A percentile compares a stretch with the other conserved stretches of the same genome.
Evolutionary conservation across 2,329 filamentous ascomycete species (phyloP).

Genomic region (Calonectria multiphialidica): DNA sequence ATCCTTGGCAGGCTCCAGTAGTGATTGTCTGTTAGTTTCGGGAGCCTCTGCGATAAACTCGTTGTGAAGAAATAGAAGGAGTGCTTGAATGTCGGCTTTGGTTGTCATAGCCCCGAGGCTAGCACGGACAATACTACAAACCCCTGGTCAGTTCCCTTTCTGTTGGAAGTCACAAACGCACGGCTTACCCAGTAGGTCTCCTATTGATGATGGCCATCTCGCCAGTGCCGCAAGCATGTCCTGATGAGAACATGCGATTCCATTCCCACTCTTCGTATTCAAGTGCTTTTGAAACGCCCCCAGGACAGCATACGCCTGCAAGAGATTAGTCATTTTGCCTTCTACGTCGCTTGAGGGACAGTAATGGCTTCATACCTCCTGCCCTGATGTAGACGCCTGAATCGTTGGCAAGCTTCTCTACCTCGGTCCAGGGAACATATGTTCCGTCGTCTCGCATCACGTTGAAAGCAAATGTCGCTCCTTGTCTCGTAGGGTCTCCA

Average conservation of each 20-base stretch:
- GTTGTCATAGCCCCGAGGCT: slow-evolving; percentile 74
- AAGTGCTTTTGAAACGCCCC: slow-evolving; percentile 59
- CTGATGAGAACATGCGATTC: slow-evolving; percentile 64
- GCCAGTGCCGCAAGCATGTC: slow-evolving; percentile 68
- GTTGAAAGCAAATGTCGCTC: slow-evolving; percentile 75
- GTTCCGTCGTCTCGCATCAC: slow-evolving; percentile 63
- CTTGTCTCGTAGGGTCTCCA: slow-evolving; percentile 65
- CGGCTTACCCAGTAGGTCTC: slow-evolving; percentile 63
- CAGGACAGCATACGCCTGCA: slow-evolving; percentile 62
- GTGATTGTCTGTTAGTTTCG: background rate
- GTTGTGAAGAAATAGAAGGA: slow-evolving; percentile 58
- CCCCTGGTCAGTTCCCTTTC: slow-evolving; percentile 18
- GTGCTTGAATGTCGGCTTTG: slow-evolving; percentile 62
- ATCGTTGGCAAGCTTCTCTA: slow-evolving; percentile 69
- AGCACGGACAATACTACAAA: slow-evolving; percentile 66
- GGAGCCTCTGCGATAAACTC: slow-evolving; percentile 29
- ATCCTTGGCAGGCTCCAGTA: slow-evolving; percentile 28
- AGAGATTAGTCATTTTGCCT: background rate
- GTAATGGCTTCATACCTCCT: slow-evolving; percentile 50
- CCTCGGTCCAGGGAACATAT: slow-evolving; percentile 67
- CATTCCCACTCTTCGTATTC: slow-evolving; percentile 67
- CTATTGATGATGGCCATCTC: slow-evolving; percentile 65
- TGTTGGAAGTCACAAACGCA: background rate
- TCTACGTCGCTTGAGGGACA: too few relatives aligned
- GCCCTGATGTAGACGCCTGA: slow-evolving; percentile 71